Evolutionary conservation across 148 eudicot species (phyloP).

Genomic region (Heliosperma pusillum): DNA sequence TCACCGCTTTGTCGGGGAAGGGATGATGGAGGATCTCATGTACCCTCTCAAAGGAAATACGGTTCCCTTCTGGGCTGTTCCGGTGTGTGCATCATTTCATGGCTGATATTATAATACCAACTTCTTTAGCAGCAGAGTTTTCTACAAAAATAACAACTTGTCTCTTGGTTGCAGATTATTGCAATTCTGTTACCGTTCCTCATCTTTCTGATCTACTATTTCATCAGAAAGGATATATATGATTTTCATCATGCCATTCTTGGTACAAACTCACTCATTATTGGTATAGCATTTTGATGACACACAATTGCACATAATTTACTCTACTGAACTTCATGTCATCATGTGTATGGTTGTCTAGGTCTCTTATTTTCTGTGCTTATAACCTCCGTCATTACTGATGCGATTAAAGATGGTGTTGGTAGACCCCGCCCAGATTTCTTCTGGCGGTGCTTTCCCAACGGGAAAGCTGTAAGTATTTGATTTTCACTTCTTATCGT

Average conservation of each 20-base stretch:
- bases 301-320: too few relatives aligned
- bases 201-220: slow-evolving; percentile 52
- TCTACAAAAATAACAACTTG: neutral
- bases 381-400: slow-evolving; percentile 80
- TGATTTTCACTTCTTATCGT: neutral
- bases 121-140: neutral
- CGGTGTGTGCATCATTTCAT: slow-evolving; percentile 44
- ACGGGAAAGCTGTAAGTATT: slow-evolving; percentile 63
- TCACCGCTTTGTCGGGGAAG: slow-evolving; percentile 76
- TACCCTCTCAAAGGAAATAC: slow-evolving; percentile 80
- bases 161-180: slow-evolving; percentile 44
- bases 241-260: slow-evolving; percentile 83
- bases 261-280: slow-evolving; percentile 37
- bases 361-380: slow-evolving; percentile 81
- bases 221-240: slow-evolving; percentile 70
- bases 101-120: neutral
- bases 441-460: slow-evolving; percentile 95
- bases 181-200: slow-evolving; percentile 73
- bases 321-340: neutral
- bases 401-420: slow-evolving; percentile 85
- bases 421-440: slow-evolving; percentile 97
- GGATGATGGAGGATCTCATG: slow-evolving; percentile 80
- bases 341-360: slow-evolving; percentile 21
- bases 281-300: slow-evolving; percentile 10
- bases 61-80: slow-evolving; percentile 85